Evolutionary conservation across 164 flowering plant genomes (phyloP).

Genomic region (grape (Vitis vinifera)): DNA sequence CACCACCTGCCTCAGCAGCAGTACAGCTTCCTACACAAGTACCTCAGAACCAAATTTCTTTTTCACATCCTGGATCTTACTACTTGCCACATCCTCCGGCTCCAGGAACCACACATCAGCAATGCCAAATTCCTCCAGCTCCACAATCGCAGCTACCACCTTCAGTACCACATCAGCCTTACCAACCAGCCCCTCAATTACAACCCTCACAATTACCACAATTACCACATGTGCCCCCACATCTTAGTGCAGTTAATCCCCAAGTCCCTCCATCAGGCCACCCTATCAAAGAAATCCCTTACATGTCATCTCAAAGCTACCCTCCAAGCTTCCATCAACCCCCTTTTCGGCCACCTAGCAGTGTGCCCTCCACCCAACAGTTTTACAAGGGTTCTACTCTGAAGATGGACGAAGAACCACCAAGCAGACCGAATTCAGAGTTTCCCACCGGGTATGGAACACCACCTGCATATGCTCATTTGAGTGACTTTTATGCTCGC

Average conservation of each 20-base stretch:
- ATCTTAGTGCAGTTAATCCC: neutral
- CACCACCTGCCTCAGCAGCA: conserved; percentile 3
- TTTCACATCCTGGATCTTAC: conserved; percentile 12
- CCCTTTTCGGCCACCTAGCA: conserved; percentile 2
- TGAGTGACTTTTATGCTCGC: neutral
- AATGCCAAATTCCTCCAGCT: neutral
- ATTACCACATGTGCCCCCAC: conserved; percentile 8
- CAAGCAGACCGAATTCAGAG: conserved; percentile 8
- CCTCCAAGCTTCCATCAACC: neutral
- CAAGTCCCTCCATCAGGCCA: conserved; percentile 5
- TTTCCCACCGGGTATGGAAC: neutral
- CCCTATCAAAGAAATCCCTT: conserved; percentile 4
- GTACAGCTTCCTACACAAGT: conserved; percentile 13
- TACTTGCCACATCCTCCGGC: neutral
- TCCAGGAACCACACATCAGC: conserved; percentile 10
- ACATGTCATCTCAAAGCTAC: conserved; percentile 15
- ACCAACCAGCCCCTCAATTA: conserved; percentile 12
- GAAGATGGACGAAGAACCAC: conserved; percentile 6
- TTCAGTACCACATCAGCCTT: conserved; percentile 10
- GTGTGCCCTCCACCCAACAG: conserved; percentile 9
- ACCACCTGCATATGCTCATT: neutral
- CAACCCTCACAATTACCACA: conserved; percentile 5
- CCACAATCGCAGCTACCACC: conserved; percentile 15
- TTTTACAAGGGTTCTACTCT: conserved; percentile 2
- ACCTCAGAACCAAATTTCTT: conserved; percentile 1